Evolutionary conservation across 2,329 filamentous ascomycete genomes (phyloP).

Genomic region (Mariannaea sp.): DNA sequence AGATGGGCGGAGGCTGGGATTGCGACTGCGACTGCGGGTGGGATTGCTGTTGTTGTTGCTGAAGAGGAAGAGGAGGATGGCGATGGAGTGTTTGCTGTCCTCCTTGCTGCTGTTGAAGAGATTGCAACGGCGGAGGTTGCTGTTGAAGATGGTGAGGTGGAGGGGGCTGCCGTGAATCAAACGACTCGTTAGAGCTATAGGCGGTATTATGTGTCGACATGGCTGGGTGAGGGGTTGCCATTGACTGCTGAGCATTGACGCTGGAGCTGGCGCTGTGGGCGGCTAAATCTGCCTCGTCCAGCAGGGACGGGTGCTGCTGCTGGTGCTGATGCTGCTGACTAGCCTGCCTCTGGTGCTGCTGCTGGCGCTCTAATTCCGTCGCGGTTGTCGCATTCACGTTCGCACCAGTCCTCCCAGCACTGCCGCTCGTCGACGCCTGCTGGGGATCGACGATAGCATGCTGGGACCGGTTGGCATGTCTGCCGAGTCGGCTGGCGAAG

Average conservation of each 20-base stretch:
- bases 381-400: constrained; percentile 17
- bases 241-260: constrained; percentile 29
- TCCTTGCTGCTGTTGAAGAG: constrained; percentile 35
- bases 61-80: constrained; percentile 33
- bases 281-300: constrained; percentile 38
- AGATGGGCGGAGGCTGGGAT: constrained; percentile 25
- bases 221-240: constrained; percentile 50
- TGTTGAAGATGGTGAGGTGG: constrained; percentile 37
- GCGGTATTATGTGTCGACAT: constrained; percentile 48
- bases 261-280: constrained; percentile 33
- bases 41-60: constrained; percentile 16
- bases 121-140: constrained; percentile 38
- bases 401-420: constrained; percentile 33
- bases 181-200: constrained; percentile 55
- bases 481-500: constrained; percentile 57
- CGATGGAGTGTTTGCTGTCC: constrained; percentile 34
- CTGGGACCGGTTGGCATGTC: constrained; percentile 62
- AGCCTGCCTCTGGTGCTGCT: constrained; percentile 25
- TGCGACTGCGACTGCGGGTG: constrained; percentile 6
- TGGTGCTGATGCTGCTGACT: constrained; percentile 10
- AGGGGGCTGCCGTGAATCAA: constrained; percentile 41
- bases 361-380: constrained; percentile 28
- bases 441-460: constrained; percentile 55
- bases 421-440: constrained; percentile 42
- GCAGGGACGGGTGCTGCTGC: constrained; percentile 11